These are phyloP conservation scores for Hibiscus syriacus DNA, from an alignment of 345 rosid species.

Conservation along the genomic window DNA sequence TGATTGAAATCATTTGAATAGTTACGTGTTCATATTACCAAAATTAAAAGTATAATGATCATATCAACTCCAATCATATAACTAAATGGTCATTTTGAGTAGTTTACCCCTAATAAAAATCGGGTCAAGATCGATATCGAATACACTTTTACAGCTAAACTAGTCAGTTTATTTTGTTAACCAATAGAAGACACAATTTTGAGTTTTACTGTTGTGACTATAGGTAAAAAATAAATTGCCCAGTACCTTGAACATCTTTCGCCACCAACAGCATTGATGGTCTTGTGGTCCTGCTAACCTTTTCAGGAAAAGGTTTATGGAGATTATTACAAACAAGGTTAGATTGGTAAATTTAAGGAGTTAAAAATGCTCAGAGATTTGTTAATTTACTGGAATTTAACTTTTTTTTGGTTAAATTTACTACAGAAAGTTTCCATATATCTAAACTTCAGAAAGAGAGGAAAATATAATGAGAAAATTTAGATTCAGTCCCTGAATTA, in stretches of 20 bases:
- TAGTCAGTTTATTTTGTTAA: not conserved
- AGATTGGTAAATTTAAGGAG: not conserved
- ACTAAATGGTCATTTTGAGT: no score
- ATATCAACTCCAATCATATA: no score
- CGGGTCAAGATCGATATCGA: not conserved
- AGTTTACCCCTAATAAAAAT: no score
- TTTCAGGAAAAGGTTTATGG: constrained; percentile 77
- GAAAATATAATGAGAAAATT: no score
- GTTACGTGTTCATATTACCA: no score
- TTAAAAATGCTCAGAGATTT: not conserved
- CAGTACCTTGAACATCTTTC: constrained; percentile 82
- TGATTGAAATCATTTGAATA: no score
- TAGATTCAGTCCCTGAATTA: no score
- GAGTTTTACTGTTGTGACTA: not conserved
- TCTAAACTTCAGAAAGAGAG: no score
- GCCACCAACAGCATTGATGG: constrained; percentile 50
- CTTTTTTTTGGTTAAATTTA: not conserved
- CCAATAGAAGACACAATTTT: not conserved
- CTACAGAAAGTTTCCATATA: no score
- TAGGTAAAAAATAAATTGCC: constrained; percentile 48
- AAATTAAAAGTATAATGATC: no score
- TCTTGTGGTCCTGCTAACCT: constrained; percentile 52
- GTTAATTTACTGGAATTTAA: not conserved
- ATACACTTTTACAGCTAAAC: not conserved
- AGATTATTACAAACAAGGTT: constrained; percentile 71